A percentile compares a stretch with the other conserved stretches of the same genome.
These are phyloP conservation scores for Tetrahymena elliotti DNA, from an alignment of 73 alveolate genomes.

Conservation along the genomic window DNA sequence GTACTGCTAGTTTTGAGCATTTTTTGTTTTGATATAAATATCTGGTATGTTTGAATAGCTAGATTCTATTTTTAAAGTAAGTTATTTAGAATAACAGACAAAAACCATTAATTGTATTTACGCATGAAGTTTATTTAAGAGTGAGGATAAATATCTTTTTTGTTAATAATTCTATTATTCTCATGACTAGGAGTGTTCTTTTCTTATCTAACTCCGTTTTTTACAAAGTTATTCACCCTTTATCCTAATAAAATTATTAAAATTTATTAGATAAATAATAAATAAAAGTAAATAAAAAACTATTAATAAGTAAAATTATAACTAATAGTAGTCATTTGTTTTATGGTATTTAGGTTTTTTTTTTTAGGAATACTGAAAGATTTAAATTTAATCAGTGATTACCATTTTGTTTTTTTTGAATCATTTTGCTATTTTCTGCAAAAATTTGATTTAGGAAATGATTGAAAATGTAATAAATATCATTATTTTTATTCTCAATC, in stretches of 20 bases:
- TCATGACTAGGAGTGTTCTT: background rate
- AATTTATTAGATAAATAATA: background rate
- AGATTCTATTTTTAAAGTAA: background rate
- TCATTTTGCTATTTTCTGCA: too few species aligned
- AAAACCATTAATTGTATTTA: background rate
- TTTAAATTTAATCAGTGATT: too few species aligned
- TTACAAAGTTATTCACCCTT: slow-evolving; percentile 26
- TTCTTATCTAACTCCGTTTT: background rate
- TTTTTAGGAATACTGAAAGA: too few species aligned
- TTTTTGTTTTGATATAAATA: background rate
- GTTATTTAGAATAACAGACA: background rate
- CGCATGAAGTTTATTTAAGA: background rate
- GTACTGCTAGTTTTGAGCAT: background rate
- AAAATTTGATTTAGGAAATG: too few species aligned
- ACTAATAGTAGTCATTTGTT: too few species aligned
- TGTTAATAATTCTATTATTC: background rate
- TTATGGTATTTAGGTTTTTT: too few species aligned
- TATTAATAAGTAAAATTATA: background rate
- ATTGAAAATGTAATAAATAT: too few species aligned
- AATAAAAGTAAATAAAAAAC: background rate
- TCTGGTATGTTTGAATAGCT: background rate
- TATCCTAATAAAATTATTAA: background rate
- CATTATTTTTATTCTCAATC: too few species aligned
- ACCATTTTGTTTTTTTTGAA: too few species aligned
- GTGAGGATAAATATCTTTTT: background rate